Evolutionary conservation across 2,329 filamentous ascomycete genomes (phyloP).

Genomic region (Fusarium vanettenii): DNA sequence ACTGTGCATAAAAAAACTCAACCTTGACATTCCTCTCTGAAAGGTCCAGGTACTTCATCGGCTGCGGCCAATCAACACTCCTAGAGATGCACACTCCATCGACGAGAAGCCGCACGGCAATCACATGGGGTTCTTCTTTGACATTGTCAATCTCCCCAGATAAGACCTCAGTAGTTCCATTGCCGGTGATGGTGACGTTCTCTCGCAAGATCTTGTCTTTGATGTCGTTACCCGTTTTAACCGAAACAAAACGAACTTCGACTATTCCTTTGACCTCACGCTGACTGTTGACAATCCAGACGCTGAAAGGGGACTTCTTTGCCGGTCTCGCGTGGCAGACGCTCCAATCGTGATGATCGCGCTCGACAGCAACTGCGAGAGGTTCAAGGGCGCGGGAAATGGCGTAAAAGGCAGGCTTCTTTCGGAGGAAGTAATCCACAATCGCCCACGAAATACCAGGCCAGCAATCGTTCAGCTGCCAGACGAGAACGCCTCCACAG

Average conservation of each 20-base stretch:
- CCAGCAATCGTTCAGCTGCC: constrained; percentile 92
- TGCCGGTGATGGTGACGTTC: constrained; percentile 44
- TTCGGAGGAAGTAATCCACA: constrained; percentile 81
- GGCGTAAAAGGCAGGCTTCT: constrained; percentile 82
- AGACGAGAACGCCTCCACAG: constrained; percentile 82
- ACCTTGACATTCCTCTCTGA: constrained; percentile 54
- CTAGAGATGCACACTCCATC: constrained; percentile 54
- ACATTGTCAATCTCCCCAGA: constrained; percentile 46
- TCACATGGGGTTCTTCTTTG: constrained; percentile 59
- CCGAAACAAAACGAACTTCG: constrained; percentile 54
- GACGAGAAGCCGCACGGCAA: constrained; percentile 56
- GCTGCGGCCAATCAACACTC: constrained; percentile 70
- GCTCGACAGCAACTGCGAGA: constrained; percentile 33
- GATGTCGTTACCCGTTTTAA: constrained; percentile 53
- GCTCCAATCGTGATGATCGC: constrained; percentile 52
- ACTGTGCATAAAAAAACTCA: constrained; percentile 37
- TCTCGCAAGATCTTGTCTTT: constrained; percentile 35
- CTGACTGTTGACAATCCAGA: background rate
- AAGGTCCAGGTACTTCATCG: constrained; percentile 69
- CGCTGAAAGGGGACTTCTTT: background rate
- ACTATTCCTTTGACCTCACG: constrained; percentile 44
- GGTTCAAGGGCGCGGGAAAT: constrained; percentile 53
- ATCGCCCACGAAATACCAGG: constrained; percentile 84
- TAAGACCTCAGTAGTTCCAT: constrained; percentile 54
- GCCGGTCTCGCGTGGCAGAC: constrained; percentile 47